Percentiles rank a stretch among this genome's conserved stretches.
Evolutionary conservation across 768 basidiomycete species (phyloP).

Genomic region (Boletus coccyginus): DNA sequence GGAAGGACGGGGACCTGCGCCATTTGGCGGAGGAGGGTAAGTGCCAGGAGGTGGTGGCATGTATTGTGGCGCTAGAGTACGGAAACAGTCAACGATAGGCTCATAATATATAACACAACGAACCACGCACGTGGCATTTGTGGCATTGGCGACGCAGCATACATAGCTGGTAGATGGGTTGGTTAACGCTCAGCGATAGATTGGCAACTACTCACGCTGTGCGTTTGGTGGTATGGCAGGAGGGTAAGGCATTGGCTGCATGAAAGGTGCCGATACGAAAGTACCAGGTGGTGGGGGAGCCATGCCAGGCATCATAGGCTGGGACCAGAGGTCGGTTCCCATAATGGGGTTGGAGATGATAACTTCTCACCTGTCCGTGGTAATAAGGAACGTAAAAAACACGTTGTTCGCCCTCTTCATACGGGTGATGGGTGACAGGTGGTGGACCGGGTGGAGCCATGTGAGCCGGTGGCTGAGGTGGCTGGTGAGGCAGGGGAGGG

Average conservation of each 20-base stretch:
- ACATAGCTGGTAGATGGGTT: constrained; percentile 58
- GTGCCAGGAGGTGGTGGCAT: constrained; percentile 78
- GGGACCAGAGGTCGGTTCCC: constrained; percentile 5
- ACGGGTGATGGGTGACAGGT: constrained; percentile 69
- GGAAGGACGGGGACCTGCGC: constrained; percentile 74
- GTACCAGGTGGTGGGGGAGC: constrained; percentile 74
- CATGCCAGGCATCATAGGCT: constrained; percentile 89
- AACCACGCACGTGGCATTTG: constrained; percentile 78
- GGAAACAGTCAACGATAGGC: constrained; percentile 4
- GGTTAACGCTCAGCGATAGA: neutral
- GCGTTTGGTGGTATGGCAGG: constrained; percentile 78
- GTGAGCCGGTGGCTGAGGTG: constrained; percentile 63
- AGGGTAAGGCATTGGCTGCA: constrained; percentile 85
- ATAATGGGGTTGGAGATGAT: neutral
- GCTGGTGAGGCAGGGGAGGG: constrained; percentile 57
- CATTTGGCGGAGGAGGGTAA: constrained; percentile 77
- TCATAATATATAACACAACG: neutral
- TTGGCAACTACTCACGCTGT: constrained; percentile 31
- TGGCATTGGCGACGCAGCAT: constrained; percentile 75
- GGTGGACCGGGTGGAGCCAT: constrained; percentile 66
- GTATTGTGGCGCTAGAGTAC: constrained; percentile 59
- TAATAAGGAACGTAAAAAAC: constrained; percentile 82
- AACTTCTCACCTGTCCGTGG: constrained; percentile 61
- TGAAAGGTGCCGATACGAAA: constrained; percentile 78
- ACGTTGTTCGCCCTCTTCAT: constrained; percentile 73